phyloP scores from a whole-genome alignment of 352 stramenopile species.

The Pythium aristosporum region DNA sequence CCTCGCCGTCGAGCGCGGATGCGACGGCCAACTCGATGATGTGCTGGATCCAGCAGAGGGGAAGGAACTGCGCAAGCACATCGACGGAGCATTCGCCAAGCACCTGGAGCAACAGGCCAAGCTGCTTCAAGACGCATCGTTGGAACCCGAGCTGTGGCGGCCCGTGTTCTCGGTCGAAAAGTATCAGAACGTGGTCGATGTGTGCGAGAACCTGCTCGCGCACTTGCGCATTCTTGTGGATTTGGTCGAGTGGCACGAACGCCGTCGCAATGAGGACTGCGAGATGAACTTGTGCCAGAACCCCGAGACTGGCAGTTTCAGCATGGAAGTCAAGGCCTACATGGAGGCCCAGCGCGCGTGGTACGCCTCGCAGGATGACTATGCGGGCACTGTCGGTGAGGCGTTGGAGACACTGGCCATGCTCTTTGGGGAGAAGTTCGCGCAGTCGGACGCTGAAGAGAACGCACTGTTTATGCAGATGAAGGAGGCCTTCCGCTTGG shows the following conservation, averaged over 20 bases:
- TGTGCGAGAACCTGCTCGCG: slow-evolving; percentile 50
- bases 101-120: slow-evolving; percentile 58
- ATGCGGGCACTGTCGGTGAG: slow-evolving; percentile 41
- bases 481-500: slow-evolving; percentile 71
- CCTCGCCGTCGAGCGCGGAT: slow-evolving; percentile 31
- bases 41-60: slow-evolving; percentile 29
- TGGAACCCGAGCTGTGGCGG: slow-evolving; percentile 69
- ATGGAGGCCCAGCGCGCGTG: slow-evolving; percentile 16
- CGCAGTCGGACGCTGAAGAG: slow-evolving; percentile 48
- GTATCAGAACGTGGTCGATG: slow-evolving; percentile 68
- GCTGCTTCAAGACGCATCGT: slow-evolving; percentile 57
- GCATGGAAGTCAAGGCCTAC: slow-evolving; percentile 12
- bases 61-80: slow-evolving; percentile 39
- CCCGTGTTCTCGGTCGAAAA: slow-evolving; percentile 75
- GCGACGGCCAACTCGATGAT: slow-evolving; percentile 12
- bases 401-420: slow-evolving; percentile 53
- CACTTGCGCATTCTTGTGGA: slow-evolving; percentile 63
- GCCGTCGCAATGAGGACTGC: slow-evolving; percentile 26
- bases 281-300: slow-evolving; percentile 29
- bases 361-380: slow-evolving; percentile 31
- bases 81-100: slow-evolving; percentile 41
- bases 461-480: slow-evolving; percentile 76
- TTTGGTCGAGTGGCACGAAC: slow-evolving; percentile 60
- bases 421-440: slow-evolving; percentile 63
- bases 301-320: slow-evolving; percentile 17